Percentiles rank a stretch among this genome's conserved stretches.
Conservation (phyloP, 2,329 filamentous ascomycete genomes). For the Scortechinia acanthostroma region DNA sequence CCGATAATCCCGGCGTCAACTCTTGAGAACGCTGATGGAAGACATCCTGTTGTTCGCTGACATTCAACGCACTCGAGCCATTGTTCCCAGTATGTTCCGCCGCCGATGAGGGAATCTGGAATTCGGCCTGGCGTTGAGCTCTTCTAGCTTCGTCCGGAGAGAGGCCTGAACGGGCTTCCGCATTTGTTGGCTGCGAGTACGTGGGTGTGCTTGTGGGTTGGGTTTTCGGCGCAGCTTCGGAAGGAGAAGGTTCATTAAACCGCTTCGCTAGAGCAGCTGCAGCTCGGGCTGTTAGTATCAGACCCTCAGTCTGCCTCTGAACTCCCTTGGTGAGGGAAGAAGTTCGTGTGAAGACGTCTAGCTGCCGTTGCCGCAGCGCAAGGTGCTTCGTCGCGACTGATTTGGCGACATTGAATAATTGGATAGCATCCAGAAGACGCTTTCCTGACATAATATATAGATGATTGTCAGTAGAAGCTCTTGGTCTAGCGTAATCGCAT, state of each 20-base stretch:
- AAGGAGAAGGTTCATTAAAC: neutral
- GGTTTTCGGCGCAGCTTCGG: neutral
- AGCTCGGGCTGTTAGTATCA: neutral
- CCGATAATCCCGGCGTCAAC: neutral
- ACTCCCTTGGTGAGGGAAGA: slow-evolving; percentile 1
- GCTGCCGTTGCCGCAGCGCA: neutral
- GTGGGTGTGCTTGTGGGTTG: neutral
- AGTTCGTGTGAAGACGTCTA: neutral
- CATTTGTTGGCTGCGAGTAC: neutral
- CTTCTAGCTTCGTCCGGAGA: neutral
- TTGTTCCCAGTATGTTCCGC: neutral
- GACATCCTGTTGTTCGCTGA: slow-evolving; percentile 1
- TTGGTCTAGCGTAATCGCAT: too few species aligned
- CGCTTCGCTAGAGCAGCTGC: neutral
- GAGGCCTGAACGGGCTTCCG: neutral
- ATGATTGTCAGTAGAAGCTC: too few species aligned
- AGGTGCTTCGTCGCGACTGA: neutral
- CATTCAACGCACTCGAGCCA: neutral
- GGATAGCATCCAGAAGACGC: neutral
- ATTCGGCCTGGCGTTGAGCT: neutral
- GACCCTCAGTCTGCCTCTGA: neutral
- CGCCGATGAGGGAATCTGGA: neutral
- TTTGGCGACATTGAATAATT: neutral
- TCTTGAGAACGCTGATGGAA: neutral
- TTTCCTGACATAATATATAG: neutral